These are phyloP conservation scores for Trametes coccinea DNA, from an alignment of 768 basidiomycete species.

Conservation along the genomic window DNA sequence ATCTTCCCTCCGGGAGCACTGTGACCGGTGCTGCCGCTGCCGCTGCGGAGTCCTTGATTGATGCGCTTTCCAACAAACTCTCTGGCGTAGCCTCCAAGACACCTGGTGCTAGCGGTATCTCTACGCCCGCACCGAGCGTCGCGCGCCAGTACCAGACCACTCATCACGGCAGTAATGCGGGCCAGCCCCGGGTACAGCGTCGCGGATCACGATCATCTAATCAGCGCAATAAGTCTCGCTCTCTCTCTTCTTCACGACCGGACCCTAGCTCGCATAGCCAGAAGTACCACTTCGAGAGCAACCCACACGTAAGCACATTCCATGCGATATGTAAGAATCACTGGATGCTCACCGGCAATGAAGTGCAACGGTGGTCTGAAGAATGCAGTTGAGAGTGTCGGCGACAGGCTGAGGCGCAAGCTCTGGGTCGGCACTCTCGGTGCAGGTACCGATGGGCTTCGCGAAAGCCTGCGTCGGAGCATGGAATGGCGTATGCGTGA, in stretches of 20 bases:
- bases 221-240: constrained; percentile 21
- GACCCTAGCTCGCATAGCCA: constrained; percentile 39
- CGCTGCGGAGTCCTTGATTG: constrained; percentile 28
- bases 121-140: constrained; percentile 2
- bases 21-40: constrained; percentile 13
- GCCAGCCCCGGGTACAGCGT: constrained; percentile 29
- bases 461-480: constrained; percentile 52
- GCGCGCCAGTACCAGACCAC: constrained; percentile 44
- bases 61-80: constrained; percentile 18
- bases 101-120: constrained; percentile 17
- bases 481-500: constrained; percentile 53
- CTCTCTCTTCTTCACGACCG: constrained; percentile 38
- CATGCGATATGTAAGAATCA: background rate
- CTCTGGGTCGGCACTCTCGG: constrained; percentile 77
- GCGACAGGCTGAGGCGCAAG: constrained; percentile 49
- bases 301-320: constrained; percentile 45
- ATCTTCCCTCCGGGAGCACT: constrained; percentile 15
- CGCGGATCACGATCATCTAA: constrained; percentile 22
- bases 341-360: too few species aligned
- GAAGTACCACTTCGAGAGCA: constrained; percentile 53
- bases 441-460: constrained; percentile 64
- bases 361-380: constrained; percentile 77
- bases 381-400: constrained; percentile 73
- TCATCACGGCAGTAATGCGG: constrained; percentile 34
- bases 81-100: constrained; percentile 9